Base-by-base conservation (phyloP, 2,329 filamentous ascomycete genomes). In the Verticillium dahliae region DNA sequence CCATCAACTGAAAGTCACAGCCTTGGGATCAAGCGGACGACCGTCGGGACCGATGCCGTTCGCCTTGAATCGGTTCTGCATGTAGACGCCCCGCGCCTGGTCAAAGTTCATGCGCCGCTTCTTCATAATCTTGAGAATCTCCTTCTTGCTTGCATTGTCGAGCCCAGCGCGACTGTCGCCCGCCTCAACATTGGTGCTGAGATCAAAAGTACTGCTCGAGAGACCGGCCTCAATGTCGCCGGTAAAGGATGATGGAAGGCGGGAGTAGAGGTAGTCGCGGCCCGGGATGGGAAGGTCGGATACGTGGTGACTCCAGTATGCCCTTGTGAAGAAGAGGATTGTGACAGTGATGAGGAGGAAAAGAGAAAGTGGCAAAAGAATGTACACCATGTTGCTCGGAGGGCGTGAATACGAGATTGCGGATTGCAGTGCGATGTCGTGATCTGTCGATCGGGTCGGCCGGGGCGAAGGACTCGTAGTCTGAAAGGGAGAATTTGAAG, bases 41-140 rank as follows among this genome's bases (percentile, higher is more conserved):
- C 95, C 95, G 75, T 99, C 95, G 5, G 90, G 83, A 1, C 88
- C 92, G 72, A 99, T 97, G 59, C 91, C 90, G 70, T 96, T 91
- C 72, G 88, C 92, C 72, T 86, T 87, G 77, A 99, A 97, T 62
- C 88, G 82, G 69, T 90, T 86, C 78, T 97, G 90, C 77, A 92
- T 95, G 73, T 90, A 96, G 56, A 92, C 83, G 69, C 91, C 84
- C 68, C 95, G 84, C 45, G 94, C 95, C 78, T 97, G 92, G 76
- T 99, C 94, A 73, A 99, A 99, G 63, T 82, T 85, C 66, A 98
- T 85, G 62, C 88, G 84, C 66, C 87, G 83, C 73, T 83, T 87
- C 84, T 92, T 94, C 95, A 99, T 99, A 68, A 99, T 93, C 68
- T 84, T 85, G 69, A 92, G 84, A 52, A 99, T 87, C 74, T 96